Base-by-base conservation (phyloP, 441 rosid genomes). In the Croton setiger region DNA sequence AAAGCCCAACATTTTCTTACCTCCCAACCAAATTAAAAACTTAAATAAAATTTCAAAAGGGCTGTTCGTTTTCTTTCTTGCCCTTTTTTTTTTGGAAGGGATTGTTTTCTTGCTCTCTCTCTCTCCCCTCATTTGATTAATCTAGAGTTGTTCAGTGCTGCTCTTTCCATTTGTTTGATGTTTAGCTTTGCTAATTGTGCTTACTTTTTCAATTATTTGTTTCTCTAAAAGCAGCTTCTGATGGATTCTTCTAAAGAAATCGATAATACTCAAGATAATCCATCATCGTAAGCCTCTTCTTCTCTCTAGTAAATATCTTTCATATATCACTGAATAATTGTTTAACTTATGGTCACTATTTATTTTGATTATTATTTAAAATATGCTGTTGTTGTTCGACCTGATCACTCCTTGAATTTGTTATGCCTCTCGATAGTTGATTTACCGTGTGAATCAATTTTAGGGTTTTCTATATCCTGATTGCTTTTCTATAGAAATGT, bases 211-310 rank as follows among this genome's bases (percentile, higher is more conserved):
- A 39, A 39, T 13, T 21, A 6, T 3, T n/a, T 39, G 13, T 47
- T 64, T 56, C 47, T 9, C 39, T 71, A 45, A 56, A 35, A 47
- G 5, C 36, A 17, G n/a, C 37, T n/a, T 64, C 70, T 20, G 9
- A 85, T 81, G 89, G 74, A 79, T 47, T 73, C 84, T 54, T 17
- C 70, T 35, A 63, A 74, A 75, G 83, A 66, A 58, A 45, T 43
- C 52, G 86, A 75, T 33, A 76, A 75, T 37, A 51, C 75, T n/a
- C 48, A 80, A 9, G 55, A 47, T 56, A 33, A 75, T 56, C 77
- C 82, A 35, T 78, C 80, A 23, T 82, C 79, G 85, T 86, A 77
- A 75, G 82, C 37, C 18, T n/a, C n/a, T n/a, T 4, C 36, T 60
- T 64, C 57, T 55, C 17, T 14, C 23, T 21, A 1, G 0, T 35